Percentiles rank a stretch among this genome's conserved stretches.
These are phyloP conservation scores for Alliaria petiolata DNA, from an alignment of 345 rosid species.

Conservation along the genomic window DNA sequence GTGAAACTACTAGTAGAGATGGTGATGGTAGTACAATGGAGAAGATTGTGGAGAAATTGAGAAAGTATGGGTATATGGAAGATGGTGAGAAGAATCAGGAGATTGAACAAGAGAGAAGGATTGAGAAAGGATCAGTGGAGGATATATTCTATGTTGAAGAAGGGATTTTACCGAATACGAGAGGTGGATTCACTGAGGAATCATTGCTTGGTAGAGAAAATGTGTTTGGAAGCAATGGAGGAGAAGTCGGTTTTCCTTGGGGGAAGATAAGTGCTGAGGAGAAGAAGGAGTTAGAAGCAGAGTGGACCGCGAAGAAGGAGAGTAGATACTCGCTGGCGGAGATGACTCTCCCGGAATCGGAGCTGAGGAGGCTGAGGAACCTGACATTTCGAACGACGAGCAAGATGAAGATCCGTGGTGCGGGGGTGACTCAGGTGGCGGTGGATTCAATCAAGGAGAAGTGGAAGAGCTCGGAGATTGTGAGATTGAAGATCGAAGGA, in stretches of 20 bases:
- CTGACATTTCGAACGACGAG: conserved; percentile 58
- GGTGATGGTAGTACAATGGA: conserved; percentile 58
- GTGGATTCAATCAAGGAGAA: conserved; percentile 67
- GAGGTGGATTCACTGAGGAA: conserved; percentile 67
- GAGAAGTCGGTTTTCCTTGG: conserved; percentile 77
- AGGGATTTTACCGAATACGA: conserved; percentile 58
- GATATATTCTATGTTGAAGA: conserved; percentile 75
- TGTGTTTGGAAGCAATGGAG: conserved; percentile 42
- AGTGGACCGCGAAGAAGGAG: conserved; percentile 51
- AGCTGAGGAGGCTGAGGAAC: conserved; percentile 78
- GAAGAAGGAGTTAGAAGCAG: conserved; percentile 36
- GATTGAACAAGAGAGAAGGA: conserved; percentile 40
- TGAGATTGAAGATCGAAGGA: conserved; percentile 84
- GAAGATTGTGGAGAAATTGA: conserved; percentile 81
- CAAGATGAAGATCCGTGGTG: conserved; percentile 54
- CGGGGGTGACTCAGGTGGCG: conserved; percentile 68
- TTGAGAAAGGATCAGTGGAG: conserved; percentile 77
- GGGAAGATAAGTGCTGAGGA: conserved; percentile 54
- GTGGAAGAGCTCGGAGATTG: conserved; percentile 78
- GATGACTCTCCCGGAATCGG: conserved; percentile 80
- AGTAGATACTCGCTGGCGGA: conserved; percentile 68
- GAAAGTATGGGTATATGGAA: conserved; percentile 63
- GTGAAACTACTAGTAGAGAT: conserved; percentile 22
- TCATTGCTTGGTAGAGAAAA: conserved; percentile 33
- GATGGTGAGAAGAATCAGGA: conserved; percentile 28